These are phyloP conservation scores for Rhizoclosmatium hyalinum DNA, from an alignment of 371 early-diverging fungal species.

Conservation along the genomic window DNA sequence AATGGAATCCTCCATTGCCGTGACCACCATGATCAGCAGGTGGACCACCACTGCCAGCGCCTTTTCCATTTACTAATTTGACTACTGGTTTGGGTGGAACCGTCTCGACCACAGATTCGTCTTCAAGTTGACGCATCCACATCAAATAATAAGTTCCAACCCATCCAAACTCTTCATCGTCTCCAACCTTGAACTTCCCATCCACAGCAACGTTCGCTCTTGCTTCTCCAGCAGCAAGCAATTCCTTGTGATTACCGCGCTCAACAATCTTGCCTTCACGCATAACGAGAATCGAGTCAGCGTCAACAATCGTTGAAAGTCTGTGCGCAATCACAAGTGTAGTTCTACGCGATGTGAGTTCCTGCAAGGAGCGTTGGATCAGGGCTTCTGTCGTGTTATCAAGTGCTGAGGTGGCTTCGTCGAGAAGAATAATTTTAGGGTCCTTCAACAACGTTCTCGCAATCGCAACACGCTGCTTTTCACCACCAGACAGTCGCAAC, in stretches of 20 bases:
- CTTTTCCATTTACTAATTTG: background rate
- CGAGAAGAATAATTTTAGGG: slow-evolving; percentile 60
- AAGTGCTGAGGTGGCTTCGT: slow-evolving; percentile 85
- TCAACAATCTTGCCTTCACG: slow-evolving; percentile 79
- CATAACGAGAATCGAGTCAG: slow-evolving; percentile 85
- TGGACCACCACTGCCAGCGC: background rate
- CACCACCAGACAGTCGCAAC: slow-evolving; percentile 85
- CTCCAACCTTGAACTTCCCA: slow-evolving; percentile 17
- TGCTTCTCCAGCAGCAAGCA: slow-evolving; percentile 62
- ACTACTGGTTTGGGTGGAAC: background rate
- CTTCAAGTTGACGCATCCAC: slow-evolving; percentile 91
- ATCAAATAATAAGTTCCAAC: slow-evolving; percentile 74
- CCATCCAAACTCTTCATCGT: slow-evolving; percentile 27
- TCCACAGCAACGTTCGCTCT: slow-evolving; percentile 46
- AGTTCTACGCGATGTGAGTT: slow-evolving; percentile 46
- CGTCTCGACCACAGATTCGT: slow-evolving; percentile 47
- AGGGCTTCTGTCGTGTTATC: slow-evolving; percentile 89
- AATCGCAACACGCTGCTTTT: slow-evolving; percentile 94
- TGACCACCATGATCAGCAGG: background rate
- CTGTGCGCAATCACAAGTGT: slow-evolving; percentile 83
- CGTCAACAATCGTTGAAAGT: slow-evolving; percentile 82
- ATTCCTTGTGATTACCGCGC: slow-evolving; percentile 75
- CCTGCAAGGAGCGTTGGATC: slow-evolving; percentile 76
- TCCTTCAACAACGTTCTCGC: slow-evolving; percentile 80
- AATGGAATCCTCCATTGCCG: slow-evolving; percentile 2